Base-by-base conservation (phyloP, 2,329 filamentous ascomycete genomes). In the Aspergillus alliaceus region DNA sequence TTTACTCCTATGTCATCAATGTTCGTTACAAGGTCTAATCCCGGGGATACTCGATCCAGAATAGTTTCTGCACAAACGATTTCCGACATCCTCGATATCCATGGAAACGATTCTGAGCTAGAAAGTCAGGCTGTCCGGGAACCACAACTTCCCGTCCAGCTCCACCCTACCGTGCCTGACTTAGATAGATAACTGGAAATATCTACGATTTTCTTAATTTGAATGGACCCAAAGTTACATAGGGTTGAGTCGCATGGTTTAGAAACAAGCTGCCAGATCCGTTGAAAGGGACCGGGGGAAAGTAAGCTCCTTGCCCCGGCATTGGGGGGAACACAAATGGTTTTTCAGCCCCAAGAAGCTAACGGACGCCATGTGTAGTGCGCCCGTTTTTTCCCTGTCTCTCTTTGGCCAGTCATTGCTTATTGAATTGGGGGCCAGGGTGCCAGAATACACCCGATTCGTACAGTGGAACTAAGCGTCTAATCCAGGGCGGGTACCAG, bases 331-430 rank as follows among this genome's bases (percentile, higher is more conserved):
- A 42, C 24, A 24, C n/a, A 54, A 53, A 52, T 54, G 56, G 57
- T 37, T 62, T 59, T 64, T 61, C 59, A 62, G 61, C 61, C 63
- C 63, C 63, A 64, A 40, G 42, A 57, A 48, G 49, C 49, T 59
- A 56, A 56, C 40, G 57, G 56, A 56, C 57, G 54, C 54, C 49
- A 57, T 51, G 32, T 39, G 24, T 37, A 40, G 49, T 34, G 56
- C 39, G 52, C 47, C 37, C 29, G 34, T 46, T 46, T 54, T 53
- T 37, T 44, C 37, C 37, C 27, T 48, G 18, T 34, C 51, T 48
- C 7, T 49, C 29, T 29, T 55, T 48, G 50, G 44, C 29, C 44
- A 37, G 37, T 22, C 14, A 44, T 57, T 58, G 49, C 14, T 51
- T 52, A 39, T 39, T 57, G 57, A 20, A 53, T 60, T 60, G 60